Evolutionary conservation across 331 rosid genomes (phyloP), one percentile per base, ranked within the genome.

Genomic region (Rhamnella rubrinervis): DNA sequence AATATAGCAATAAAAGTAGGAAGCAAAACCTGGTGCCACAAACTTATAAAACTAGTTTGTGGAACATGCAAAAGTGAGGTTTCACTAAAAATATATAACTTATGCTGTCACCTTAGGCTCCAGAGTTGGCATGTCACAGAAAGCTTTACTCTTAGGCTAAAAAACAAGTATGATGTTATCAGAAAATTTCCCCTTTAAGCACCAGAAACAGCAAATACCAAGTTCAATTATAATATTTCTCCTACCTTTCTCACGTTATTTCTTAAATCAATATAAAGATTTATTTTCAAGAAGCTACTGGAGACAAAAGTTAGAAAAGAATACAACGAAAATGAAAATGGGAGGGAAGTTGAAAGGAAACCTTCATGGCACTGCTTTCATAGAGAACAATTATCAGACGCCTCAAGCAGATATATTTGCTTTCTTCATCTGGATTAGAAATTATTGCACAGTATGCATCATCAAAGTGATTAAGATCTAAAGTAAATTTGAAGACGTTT

Each of bases 361-460:
- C 97, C 98, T 93, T 91, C 73, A 91, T 78, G 67, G 92, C 92
- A 61, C 85, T 85, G 59, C 79, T 81, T 71, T 93, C 98, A 49
- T 87, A 91, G 73, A 93, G 96, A 74, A 93, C 95, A 72, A 84
- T 81, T 66, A 93, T 84, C 80, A 93, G 86, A 68, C 97, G 97
- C 87, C 97, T 88, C 85, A 93, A 81, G 82, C 97, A 93, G 73
- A 88, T 85, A 75, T 81, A 68, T 80, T 93, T 87, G 87, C 96
- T 93, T 86, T 90, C 97, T 83, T 88, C 96, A 38, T 93, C 97
- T 59, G 98, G 97, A 80, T 93, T 93, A 70, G 98, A 87, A 77
- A 91, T 82, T 78, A 93, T 91, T 66, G 97, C 97, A 81, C 97
- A 93, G 71, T 89, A 93, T 23, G 97, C 97, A 80, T 93, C 97